Percentiles rank a stretch among this genome's conserved stretches.
Evolutionary conservation across 2,329 filamentous ascomycete genomes (phyloP).

Genomic region (Botryosphaeria dothidea): DNA sequence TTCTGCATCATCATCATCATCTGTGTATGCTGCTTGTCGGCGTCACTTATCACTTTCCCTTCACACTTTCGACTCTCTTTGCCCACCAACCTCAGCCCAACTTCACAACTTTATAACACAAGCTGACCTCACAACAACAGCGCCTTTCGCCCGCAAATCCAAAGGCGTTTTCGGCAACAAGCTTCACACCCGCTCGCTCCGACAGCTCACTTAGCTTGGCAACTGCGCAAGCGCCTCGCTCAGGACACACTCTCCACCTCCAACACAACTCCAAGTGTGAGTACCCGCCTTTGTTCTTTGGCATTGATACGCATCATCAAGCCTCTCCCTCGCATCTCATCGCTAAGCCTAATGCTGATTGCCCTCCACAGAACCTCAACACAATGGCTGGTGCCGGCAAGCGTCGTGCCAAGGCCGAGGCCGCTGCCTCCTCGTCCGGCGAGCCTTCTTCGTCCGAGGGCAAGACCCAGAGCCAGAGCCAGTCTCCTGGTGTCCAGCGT

Average conservation of each 20-base stretch:
- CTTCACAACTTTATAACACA: slow-evolving; percentile 31
- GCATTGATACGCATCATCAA: neutral
- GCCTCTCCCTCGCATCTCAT: neutral
- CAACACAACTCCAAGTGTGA: neutral
- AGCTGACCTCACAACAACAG: neutral
- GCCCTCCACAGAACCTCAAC: neutral
- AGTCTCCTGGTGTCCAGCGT: slow-evolving; percentile 14
- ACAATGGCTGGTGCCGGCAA: slow-evolving; percentile 42
- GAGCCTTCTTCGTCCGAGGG: neutral
- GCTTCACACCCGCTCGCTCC: neutral
- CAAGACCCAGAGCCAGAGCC: neutral
- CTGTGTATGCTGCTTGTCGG: neutral
- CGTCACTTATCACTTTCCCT: neutral
- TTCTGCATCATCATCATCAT: neutral
- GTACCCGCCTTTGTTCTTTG: neutral
- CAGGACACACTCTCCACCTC: neutral
- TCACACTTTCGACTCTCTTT: neutral
- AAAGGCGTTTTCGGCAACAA: neutral
- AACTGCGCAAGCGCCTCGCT: neutral
- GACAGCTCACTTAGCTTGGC: neutral
- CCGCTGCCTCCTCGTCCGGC: slow-evolving; percentile 30
- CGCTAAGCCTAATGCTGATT: neutral
- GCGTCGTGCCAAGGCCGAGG: slow-evolving; percentile 34
- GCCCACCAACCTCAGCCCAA: neutral
- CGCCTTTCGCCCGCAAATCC: neutral